Evolutionary conservation across 1,139 yeast genomes (phyloP).

Genomic region (Debaryomycetaceae sp.): DNA sequence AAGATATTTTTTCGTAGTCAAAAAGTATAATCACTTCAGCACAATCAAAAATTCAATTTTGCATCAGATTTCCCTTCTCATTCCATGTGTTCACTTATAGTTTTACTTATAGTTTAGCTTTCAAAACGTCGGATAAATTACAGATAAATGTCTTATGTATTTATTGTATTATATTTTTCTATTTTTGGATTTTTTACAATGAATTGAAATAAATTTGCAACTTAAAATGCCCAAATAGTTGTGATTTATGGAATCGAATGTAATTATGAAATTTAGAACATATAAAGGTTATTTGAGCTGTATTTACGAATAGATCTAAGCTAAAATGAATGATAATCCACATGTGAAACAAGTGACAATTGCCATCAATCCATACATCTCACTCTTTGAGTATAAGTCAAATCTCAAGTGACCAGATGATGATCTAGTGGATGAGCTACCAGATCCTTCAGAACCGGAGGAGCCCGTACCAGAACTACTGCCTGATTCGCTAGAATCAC

Average conservation of each 20-base stretch:
- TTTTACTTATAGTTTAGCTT: too few species aligned
- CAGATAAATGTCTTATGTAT: too few species aligned
- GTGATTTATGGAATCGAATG: not conserved
- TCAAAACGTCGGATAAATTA: too few species aligned
- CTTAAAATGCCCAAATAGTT: not conserved
- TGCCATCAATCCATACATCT: constrained; percentile 29
- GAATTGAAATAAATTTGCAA: not conserved
- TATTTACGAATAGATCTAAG: constrained; percentile 7
- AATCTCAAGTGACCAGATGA: constrained; percentile 20
- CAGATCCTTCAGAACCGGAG: constrained; percentile 20
- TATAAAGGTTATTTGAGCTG: not conserved
- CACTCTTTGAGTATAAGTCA: constrained; percentile 24
- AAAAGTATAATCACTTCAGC: too few species aligned
- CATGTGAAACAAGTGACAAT: constrained; percentile 35
- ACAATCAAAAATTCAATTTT: too few species aligned
- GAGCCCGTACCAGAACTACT: constrained; percentile 22
- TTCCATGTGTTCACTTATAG: too few species aligned
- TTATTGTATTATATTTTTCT: too few species aligned
- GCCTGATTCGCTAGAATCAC: constrained; percentile 20
- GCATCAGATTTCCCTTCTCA: too few species aligned
- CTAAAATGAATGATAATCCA: constrained; percentile 34
- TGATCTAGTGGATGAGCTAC: constrained; percentile 18
- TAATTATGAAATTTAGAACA: not conserved
- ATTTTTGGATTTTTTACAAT: too few species aligned
- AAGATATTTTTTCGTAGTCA: constrained; percentile 1